Percentiles rank a stretch among this genome's conserved stretches.
These are phyloP conservation scores for Suhomyces sp. DNA, from an alignment of 805 yeast genomes.

Conservation along the genomic window DNA sequence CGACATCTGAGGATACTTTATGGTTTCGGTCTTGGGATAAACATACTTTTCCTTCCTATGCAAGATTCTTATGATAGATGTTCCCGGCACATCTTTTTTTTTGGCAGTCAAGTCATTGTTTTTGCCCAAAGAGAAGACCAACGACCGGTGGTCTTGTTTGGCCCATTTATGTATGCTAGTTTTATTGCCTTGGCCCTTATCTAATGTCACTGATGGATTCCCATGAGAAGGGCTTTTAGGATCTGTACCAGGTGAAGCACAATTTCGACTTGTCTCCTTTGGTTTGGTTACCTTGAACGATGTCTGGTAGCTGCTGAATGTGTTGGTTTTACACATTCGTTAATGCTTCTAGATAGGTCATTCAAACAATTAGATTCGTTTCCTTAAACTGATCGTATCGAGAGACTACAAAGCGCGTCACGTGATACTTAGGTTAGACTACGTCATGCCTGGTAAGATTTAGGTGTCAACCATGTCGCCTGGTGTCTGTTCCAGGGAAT, in stretches of 20 bases:
- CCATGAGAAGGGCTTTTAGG: neutral
- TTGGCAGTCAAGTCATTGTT: conserved; percentile 10
- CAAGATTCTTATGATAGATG: conserved; percentile 10
- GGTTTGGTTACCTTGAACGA: neutral
- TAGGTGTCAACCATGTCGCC: too few relatives aligned
- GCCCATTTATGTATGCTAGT: conserved; percentile 4
- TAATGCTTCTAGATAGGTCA: neutral
- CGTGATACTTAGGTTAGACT: neutral
- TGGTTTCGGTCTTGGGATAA: conserved; percentile 2
- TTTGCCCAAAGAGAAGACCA: conserved; percentile 11
- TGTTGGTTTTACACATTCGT: neutral
- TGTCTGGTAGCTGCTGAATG: neutral
- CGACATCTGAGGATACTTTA: conserved; percentile 5
- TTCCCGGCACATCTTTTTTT: conserved; percentile 12
- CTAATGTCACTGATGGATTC: neutral
- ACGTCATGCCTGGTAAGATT: neutral
- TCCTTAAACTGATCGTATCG: neutral
- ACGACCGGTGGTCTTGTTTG: conserved; percentile 5
- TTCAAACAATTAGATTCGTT: neutral
- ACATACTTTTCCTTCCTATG: conserved; percentile 5
- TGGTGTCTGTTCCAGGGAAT: too few relatives aligned
- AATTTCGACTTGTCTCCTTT: neutral
- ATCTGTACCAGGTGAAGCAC: neutral
- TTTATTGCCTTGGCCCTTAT: neutral
- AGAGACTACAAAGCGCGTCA: neutral